Percentiles rank a stretch among this genome's conserved stretches.
phyloP scores from a whole-genome alignment of 257 asterid genomes.

The Solanum sejunctum region DNA sequence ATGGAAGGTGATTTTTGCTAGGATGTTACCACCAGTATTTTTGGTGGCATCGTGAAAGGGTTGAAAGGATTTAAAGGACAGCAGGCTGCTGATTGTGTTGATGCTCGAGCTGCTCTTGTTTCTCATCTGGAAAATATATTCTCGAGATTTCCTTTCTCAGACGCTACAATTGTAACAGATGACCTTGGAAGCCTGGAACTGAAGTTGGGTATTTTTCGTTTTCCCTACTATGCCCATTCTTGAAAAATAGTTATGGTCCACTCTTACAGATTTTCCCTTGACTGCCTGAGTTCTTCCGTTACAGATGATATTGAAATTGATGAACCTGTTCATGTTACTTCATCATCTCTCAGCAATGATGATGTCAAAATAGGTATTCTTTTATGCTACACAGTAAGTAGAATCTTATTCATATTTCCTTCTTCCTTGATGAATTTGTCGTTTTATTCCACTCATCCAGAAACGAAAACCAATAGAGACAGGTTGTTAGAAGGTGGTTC shows the following conservation, averaged over 20 bases:
- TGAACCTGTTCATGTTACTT: conserved; percentile 37
- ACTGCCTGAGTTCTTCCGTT: conserved; percentile 1
- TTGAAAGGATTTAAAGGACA: conserved; percentile 57
- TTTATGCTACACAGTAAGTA: not conserved
- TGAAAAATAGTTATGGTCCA: not conserved
- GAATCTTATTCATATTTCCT: not conserved
- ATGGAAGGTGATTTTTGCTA: conserved; percentile 14
- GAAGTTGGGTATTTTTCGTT: conserved; percentile 43
- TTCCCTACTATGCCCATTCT: not conserved
- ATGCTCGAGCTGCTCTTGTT: conserved; percentile 38
- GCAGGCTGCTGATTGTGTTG: conserved; percentile 21
- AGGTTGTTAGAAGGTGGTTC: conserved; percentile 68
- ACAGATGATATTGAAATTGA: conserved; percentile 72
- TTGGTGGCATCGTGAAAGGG: conserved; percentile 69
- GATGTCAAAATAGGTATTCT: conserved; percentile 33
- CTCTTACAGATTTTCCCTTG: not conserved
- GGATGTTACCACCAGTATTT: conserved; percentile 46
- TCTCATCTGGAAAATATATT: conserved; percentile 63
- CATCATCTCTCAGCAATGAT: conserved; percentile 26
- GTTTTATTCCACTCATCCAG: conserved; percentile 18
- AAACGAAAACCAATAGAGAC: conserved; percentile 46
- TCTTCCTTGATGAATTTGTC: not conserved
- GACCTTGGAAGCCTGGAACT: conserved; percentile 40
- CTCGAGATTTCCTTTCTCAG: conserved; percentile 90
- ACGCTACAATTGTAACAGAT: conserved; percentile 11